Base-by-base conservation (phyloP, 192 early-diverging fungal species). In the Coemansia javaensis region DNA sequence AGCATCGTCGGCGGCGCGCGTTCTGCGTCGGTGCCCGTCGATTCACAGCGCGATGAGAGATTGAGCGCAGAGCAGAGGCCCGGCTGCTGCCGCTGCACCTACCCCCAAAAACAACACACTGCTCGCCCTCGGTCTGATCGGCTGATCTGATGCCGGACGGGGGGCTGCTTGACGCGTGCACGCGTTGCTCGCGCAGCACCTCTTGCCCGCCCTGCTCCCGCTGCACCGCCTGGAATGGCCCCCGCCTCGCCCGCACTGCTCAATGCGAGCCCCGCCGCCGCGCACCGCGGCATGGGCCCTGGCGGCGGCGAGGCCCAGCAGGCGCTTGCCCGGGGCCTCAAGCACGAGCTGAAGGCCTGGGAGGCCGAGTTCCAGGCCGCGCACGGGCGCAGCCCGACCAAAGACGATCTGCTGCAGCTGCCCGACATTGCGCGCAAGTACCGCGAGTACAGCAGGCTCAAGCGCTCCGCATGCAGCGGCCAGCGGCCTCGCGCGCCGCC, bases 1-100 rank as follows among this genome's bases (percentile, higher is more conserved):
- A 99, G 79, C 87, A 90, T 90, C 4, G n/a, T n/a, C n/a, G n/a
- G n/a, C n/a, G n/a, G 17, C 40, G 3, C 15, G 23, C 16, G 1
- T 3, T 24, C 11, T 36, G n/a, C 13, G 22, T 12, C 10, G 39
- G 16, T 20, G 8, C 24, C 39, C 24, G 21, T 40, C 22, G 39
- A 20, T 40, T 40, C 10, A n/a, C n/a, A n/a, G n/a, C n/a, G n/a
- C n/a, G n/a, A n/a, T n/a, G n/a, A n/a, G n/a, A n/a, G n/a, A n/a
- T n/a, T n/a, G n/a, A n/a, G n/a, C n/a, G n/a, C n/a, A n/a, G n/a
- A n/a, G n/a, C n/a, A n/a, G n/a, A n/a, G n/a, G n/a, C n/a, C n/a
- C n/a, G n/a, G n/a, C n/a, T n/a, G n/a, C n/a, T n/a, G n/a, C n/a
- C n/a, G n/a, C n/a, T n/a, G n/a, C n/a, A n/a, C n/a, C n/a, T n/a